Evolutionary conservation across 2,329 filamentous ascomycete genomes (phyloP).

Genomic region (Aspergillus phoenicis): DNA sequence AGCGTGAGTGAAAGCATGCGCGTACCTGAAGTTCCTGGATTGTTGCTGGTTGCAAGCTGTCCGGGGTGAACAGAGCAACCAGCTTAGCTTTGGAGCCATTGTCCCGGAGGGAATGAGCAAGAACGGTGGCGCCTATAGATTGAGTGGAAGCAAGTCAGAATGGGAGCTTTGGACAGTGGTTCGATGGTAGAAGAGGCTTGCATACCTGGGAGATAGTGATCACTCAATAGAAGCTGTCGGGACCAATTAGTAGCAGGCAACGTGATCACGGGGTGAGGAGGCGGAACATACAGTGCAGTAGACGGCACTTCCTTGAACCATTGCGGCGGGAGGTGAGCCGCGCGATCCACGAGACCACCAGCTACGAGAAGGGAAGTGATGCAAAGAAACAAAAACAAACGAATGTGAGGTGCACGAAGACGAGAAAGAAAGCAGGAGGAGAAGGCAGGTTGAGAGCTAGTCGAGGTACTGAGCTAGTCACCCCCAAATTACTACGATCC

Average conservation of each 20-base stretch:
- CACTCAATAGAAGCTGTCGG: constrained; percentile 80
- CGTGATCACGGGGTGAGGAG: constrained; percentile 8
- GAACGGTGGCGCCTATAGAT: constrained; percentile 76
- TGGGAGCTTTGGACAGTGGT: not conserved
- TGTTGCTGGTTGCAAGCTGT: constrained; percentile 73
- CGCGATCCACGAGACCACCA: not conserved
- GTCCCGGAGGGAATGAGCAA: constrained; percentile 93
- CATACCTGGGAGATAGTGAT: constrained; percentile 88
- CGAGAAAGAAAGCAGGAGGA: constrained; percentile 6
- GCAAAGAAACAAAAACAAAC: constrained; percentile 2
- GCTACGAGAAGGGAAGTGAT: constrained; percentile 8
- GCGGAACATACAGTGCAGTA: constrained; percentile 63
- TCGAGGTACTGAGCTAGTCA: not conserved
- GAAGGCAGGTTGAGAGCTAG: constrained; percentile 9
- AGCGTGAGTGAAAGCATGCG: constrained; percentile 12
- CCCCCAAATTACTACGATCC: constrained; percentile 10
- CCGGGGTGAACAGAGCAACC: constrained; percentile 78
- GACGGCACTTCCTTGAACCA: constrained; percentile 58
- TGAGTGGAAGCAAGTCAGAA: constrained; percentile 21
- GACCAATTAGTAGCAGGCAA: constrained; percentile 11
- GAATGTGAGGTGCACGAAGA: not conserved
- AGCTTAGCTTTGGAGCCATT: constrained; percentile 83
- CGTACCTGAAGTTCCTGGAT: constrained; percentile 75
- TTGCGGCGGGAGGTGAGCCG: constrained; percentile 25
- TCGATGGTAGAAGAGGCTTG: constrained; percentile 16